Percentiles rank a stretch among this genome's conserved stretches.
phyloP scores from a whole-genome alignment of 139 green algal species.

The Coelastrella sp. region DNA sequence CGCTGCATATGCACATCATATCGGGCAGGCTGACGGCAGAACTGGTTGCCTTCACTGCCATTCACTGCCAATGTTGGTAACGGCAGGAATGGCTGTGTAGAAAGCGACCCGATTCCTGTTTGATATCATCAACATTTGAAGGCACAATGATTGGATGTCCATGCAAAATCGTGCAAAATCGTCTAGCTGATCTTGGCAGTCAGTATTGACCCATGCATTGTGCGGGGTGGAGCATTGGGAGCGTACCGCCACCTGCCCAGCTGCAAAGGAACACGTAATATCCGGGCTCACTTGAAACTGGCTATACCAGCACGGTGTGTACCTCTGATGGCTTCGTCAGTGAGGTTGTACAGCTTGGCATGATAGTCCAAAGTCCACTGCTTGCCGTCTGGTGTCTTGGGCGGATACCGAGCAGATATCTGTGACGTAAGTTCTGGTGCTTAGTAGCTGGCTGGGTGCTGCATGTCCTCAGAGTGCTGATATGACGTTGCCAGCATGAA shows the following conservation, averaged over 20 bases:
- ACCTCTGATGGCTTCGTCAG: slow-evolving; percentile 81
- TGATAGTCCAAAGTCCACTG: slow-evolving; percentile 80
- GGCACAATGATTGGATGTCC: too few species aligned
- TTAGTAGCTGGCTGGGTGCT: not conserved
- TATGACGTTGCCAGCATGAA: too few species aligned
- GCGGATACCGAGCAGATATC: slow-evolving; percentile 64
- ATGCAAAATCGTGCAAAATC: too few species aligned
- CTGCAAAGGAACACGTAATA: too few species aligned
- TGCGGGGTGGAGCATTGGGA: too few species aligned
- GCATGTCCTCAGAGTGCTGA: not conserved
- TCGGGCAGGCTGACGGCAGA: not conserved
- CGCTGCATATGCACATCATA: slow-evolving; percentile 55
- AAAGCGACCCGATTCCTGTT: too few species aligned
- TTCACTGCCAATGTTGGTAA: not conserved
- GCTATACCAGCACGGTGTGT: not conserved
- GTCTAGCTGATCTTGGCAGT: too few species aligned
- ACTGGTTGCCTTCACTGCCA: not conserved
- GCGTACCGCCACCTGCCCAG: too few species aligned
- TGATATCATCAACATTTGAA: too few species aligned
- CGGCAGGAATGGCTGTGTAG: too few species aligned
- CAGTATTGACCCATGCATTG: too few species aligned
- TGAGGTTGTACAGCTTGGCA: slow-evolving; percentile 86
- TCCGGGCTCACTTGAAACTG: too few species aligned
- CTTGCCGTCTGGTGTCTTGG: slow-evolving; percentile 55
- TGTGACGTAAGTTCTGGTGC: not conserved